Base-by-base conservation (phyloP, 331 rosid genomes). In the Prunus yedoensis region DNA sequence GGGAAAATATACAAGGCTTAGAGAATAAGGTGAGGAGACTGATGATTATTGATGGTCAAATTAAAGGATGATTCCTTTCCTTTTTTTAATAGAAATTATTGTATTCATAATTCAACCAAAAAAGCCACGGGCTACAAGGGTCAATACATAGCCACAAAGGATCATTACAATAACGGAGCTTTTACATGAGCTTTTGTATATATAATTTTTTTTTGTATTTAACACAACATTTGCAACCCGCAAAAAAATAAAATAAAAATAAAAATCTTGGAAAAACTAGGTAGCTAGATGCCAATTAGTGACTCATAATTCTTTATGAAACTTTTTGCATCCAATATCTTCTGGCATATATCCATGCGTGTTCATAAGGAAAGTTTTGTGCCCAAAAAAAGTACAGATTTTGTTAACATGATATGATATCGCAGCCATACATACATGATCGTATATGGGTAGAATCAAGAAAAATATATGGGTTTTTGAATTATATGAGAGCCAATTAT, bases 281-380 rank as follows among this genome's bases (percentile, higher is more conserved):
- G 21, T 63, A 54, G 63, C 64, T 38, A 71, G 66, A 64, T 73
- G 61, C 62, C 76, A 77, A 20, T 15, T 56, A 30, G 61, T 47
- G 68, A 59, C 47, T 23, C 25, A 70, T 17, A 25, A 32, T 45
- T 43, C 38, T 17, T 20, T 50, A 30, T 11, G 38, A 38, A 38
- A 38, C 67, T 57, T 72, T 79, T 17, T 30, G 41, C 43, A 45
- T 71, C 60, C 59, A 65, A 20, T 45, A 72, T 72, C 21, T 52
- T 66, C 49, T 10, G 69, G 74, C 66, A 65, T 62, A 79, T 46
- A 72, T 72, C 32, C 70, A 8, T 41, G 32, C 13, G 16, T n/a
- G 20, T 27, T 49, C 15, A 28, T 20, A 16, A 7, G 27, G n/a
- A 77, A 52, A 77, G 61, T 70, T 70, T 20, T 50, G 71, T 20